These are phyloP conservation scores for Aureobasidium sp. DNA, from an alignment of 2,329 filamentous ascomycete genomes.

Conservation along the genomic window DNA sequence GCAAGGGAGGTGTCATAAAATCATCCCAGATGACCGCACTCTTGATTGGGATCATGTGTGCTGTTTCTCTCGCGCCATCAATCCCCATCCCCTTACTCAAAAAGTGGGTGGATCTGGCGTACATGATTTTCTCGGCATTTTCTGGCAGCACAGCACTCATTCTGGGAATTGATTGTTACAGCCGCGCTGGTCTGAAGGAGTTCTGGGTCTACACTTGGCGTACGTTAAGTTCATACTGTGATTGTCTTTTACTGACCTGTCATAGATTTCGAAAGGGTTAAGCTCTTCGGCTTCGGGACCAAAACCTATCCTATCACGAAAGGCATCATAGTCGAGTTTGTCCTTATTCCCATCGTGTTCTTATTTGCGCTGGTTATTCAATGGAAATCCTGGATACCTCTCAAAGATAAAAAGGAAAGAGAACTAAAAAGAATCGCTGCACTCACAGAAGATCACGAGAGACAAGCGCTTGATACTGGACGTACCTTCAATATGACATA, in stretches of 20 bases:
- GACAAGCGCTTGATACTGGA: conserved; percentile 63
- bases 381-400: conserved; percentile 74
- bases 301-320: conserved; percentile 77
- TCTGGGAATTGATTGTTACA: conserved; percentile 86
- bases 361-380: conserved; percentile 75
- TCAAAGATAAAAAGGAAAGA: conserved; percentile 46
- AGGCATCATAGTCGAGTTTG: conserved; percentile 78
- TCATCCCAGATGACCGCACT: conserved; percentile 56
- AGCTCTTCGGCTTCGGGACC: conserved; percentile 69
- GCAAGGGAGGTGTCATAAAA: conserved; percentile 64
- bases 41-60: conserved; percentile 66
- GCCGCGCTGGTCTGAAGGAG: conserved; percentile 81
- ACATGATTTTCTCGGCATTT: conserved; percentile 67
- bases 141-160: conserved; percentile 70
- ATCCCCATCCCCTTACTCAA: conserved; percentile 40
- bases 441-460: conserved; percentile 50
- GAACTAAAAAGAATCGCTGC: conserved; percentile 39
- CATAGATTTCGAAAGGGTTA: conserved; percentile 56
- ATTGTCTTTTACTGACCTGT: conserved; percentile 11
- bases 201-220: conserved; percentile 93
- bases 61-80: conserved; percentile 66
- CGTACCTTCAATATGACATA: conserved; percentile 56
- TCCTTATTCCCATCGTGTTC: conserved; percentile 65
- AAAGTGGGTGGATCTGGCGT: conserved; percentile 53
- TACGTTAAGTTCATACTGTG: conserved; percentile 26